Evolutionary conservation across 2,329 filamentous ascomycete genomes (phyloP).

Genomic region (Colletotrichum sansevieriae): DNA sequence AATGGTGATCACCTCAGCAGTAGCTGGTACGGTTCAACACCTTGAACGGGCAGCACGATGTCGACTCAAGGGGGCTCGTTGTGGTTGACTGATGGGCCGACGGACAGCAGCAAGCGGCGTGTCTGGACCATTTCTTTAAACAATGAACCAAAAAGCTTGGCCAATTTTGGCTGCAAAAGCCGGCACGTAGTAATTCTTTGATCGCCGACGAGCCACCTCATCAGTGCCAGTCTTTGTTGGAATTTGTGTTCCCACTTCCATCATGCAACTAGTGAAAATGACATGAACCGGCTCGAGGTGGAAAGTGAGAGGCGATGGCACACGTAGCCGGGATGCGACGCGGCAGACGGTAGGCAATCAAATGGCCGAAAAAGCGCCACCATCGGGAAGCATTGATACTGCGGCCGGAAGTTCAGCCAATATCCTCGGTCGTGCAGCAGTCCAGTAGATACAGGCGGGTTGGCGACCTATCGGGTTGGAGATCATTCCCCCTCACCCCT

Average conservation of each 20-base stretch:
- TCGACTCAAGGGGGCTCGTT: neutral
- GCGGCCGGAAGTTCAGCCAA: slow-evolving; percentile 16
- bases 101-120: neutral
- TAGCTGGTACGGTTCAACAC: neutral
- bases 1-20: neutral
- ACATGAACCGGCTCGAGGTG: neutral
- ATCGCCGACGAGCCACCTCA: neutral
- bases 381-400: slow-evolving; percentile 6
- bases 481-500: neutral
- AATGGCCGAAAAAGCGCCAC: slow-evolving; percentile 29
- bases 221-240: slow-evolving; percentile 21
- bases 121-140: neutral
- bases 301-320: slow-evolving; percentile 17
- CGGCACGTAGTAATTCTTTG: slow-evolving; percentile 17
- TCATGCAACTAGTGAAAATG: neutral
- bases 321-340: slow-evolving; percentile 7
- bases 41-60: neutral
- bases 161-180: slow-evolving; percentile 4
- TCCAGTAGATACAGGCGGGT: slow-evolving; percentile 13
- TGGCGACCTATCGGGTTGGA: slow-evolving; percentile 10
- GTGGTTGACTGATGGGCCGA: neutral
- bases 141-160: slow-evolving; percentile 13
- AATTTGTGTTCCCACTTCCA: neutral
- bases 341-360: neutral
- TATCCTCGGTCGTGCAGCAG: slow-evolving; percentile 20